Base-by-base conservation (phyloP, 1,139 yeast genomes). In the Suhomyces yuchorum region DNA sequence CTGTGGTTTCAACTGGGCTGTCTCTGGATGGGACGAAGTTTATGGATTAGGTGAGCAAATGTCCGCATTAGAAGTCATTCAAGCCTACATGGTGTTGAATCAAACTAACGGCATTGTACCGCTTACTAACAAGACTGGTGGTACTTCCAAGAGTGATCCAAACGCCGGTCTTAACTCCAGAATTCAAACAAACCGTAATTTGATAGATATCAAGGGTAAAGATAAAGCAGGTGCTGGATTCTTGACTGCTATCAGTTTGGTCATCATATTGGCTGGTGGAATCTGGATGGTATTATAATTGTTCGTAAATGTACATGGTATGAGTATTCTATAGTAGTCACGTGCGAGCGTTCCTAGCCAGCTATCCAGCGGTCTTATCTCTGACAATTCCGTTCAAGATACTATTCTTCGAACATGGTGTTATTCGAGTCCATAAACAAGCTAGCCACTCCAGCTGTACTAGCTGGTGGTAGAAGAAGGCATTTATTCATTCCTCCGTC, bases 31-130 rank as follows among this genome's bases (percentile, higher is more conserved):
- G 87, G 98, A 92, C 66, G 85, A 84, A 2, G 64, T 58, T 43
- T 91, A 80, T 58, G 98, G 98, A n/a, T 76, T 92, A 36, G 98
- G 98, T 54, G 97, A 92, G 67, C 97, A 92, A 66, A 88, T 92
- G 87, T 68, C 83, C 42, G 96, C 97, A 0, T 72, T 91, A 49
- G 97, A 91, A 63, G 82, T 81, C 4, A 78, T 91, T 61, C 87
- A 84, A 56, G 84, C 80, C 56, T 73, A 86, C 46, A 71, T 83
- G 61, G 81, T 81, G 5, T 46, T 49, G 24, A 28, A 40, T 19
- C 20, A 37, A 4, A 66, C 75, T 46, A 69, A 77, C 33, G 74
- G 73, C 52, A 81, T 78, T 19, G 78, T 82, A 50, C 91, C 87
- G 30, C 82, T 72, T 51, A 82, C 87, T 8, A 75, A 80, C 15